Evolutionary conservation across 83 land plant species (phyloP), one percentile per base, ranked within the genome.

Genomic region (Larix sibirica): DNA sequence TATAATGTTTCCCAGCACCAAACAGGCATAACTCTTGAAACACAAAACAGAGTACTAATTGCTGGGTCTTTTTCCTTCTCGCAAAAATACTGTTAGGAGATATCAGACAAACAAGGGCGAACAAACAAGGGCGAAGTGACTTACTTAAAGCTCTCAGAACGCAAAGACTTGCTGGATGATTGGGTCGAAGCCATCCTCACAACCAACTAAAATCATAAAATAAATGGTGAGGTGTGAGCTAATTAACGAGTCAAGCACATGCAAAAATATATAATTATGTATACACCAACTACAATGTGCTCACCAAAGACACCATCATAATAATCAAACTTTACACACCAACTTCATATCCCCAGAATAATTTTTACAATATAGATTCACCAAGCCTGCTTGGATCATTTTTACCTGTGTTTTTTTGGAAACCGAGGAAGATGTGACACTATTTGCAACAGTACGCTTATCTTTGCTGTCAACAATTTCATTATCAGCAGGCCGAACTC

Each of bases 101-200:
- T 26, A 77, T 24, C 36, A 47, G 28, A 47, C 58, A 47, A 77
- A 23, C 12, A 47, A 54, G 61, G 31, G 20, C 13, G 21, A 59
- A 79, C 58, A 47, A 77, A 23, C 12, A 47, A 54, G 61, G 31
- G 20, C 13, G 21, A 59, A 79, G 47, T 13, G 47, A 38, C 68
- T 79, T 62, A 79, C 81, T 79, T 79, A 44, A 62, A 61, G 81
- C 66, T 62, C 62, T 79, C 81, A 23, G 81, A 36, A 31, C 76
- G 68, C 17, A 62, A 31, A 44, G 68, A 4, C 47, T 79, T 79
- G 23, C 16, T 62, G 26, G 76, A 33, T 36, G 71, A 4, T 62
- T 38, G 68, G 23, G 6, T 26, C 62, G 70, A 59, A 38, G 47
- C 24, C 7, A 36, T 33, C 23, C 28, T 79, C 71, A 17, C 66